phyloP scores from a whole-genome alignment of 164 flowering plant species.

The Amborella trichopoda region DNA sequence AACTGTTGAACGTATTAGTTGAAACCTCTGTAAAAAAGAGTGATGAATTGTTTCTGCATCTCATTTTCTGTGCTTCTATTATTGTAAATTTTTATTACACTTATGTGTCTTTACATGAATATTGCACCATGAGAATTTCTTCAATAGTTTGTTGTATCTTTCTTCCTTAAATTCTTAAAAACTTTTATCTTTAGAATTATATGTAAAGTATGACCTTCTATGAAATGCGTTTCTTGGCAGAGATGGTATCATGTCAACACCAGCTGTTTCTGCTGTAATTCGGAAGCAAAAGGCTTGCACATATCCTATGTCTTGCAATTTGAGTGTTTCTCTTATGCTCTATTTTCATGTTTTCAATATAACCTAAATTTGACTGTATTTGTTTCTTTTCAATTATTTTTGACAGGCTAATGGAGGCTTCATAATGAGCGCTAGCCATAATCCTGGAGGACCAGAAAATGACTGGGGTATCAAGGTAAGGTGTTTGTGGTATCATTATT shows the following conservation, averaged over 20 bases:
- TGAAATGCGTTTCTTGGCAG: too few relatives aligned
- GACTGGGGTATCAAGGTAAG: slow-evolving; percentile 99
- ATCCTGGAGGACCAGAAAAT: slow-evolving; percentile 98
- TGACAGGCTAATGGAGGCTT: slow-evolving; percentile 97
- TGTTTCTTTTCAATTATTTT: background rate
- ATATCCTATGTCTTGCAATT: background rate
- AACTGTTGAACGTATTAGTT: too few relatives aligned
- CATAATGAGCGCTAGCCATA: slow-evolving; percentile 99
- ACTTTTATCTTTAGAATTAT: too few relatives aligned
- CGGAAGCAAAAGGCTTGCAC: slow-evolving; percentile 70
- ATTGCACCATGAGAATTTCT: too few relatives aligned
- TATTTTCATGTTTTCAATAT: background rate
- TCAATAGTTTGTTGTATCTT: too few relatives aligned
- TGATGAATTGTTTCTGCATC: too few relatives aligned
- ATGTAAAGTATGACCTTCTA: too few relatives aligned
- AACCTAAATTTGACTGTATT: background rate
- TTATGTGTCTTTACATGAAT: too few relatives aligned
- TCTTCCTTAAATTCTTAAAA: too few relatives aligned
- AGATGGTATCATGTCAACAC: slow-evolving; percentile 95
- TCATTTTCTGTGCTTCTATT: too few relatives aligned
- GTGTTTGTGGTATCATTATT: background rate
- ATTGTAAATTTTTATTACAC: too few relatives aligned
- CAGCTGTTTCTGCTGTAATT: slow-evolving; percentile 98
- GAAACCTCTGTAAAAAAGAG: too few relatives aligned
- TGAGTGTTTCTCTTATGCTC: background rate